Percentiles rank a stretch among this genome's conserved stretches.
phyloP scores from a whole-genome alignment of 1,284 basidiomycete species.

The Puccinia hordei region DNA sequence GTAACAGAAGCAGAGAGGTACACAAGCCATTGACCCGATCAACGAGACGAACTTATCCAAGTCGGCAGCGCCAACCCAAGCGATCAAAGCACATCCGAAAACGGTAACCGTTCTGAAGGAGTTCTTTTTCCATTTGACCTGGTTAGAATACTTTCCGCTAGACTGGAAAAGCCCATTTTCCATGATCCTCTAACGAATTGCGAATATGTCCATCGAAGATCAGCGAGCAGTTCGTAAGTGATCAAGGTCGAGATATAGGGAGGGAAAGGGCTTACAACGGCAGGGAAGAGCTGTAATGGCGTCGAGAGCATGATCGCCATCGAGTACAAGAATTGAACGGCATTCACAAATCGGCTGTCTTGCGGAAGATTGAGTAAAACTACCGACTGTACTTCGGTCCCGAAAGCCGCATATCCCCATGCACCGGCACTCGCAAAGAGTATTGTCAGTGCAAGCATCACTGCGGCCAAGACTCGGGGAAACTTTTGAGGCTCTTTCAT shows the following conservation, averaged over 20 bases:
- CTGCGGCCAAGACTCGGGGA: slow-evolving; percentile 80
- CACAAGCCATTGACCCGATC: slow-evolving; percentile 89
- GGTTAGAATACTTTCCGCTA: slow-evolving; percentile 78
- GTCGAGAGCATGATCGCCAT: slow-evolving; percentile 90
- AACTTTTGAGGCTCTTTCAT: slow-evolving; percentile 91
- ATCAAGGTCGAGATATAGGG: neutral
- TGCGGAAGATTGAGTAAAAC: slow-evolving; percentile 91
- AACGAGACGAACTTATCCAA: slow-evolving; percentile 96
- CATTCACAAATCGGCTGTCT: slow-evolving; percentile 66
- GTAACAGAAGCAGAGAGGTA: slow-evolving; percentile 77
- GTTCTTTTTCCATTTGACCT: slow-evolving; percentile 83
- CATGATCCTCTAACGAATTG: slow-evolving; percentile 70
- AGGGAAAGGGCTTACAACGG: slow-evolving; percentile 63
- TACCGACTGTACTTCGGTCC: slow-evolving; percentile 73
- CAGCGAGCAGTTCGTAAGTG: neutral
- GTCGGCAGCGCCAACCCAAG: slow-evolving; percentile 82
- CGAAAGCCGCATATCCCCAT: slow-evolving; percentile 60
- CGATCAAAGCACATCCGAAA: slow-evolving; percentile 72
- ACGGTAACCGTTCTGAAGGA: slow-evolving; percentile 78
- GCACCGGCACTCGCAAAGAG: slow-evolving; percentile 89
- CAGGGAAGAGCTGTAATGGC: slow-evolving; percentile 95
- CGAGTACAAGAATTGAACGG: slow-evolving; percentile 62
- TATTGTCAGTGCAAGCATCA: slow-evolving; percentile 73
- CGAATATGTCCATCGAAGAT: neutral
- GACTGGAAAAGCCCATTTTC: slow-evolving; percentile 89